These are phyloP conservation scores for Tulasnella calospora DNA, from an alignment of 768 basidiomycete species.

Conservation along the genomic window DNA sequence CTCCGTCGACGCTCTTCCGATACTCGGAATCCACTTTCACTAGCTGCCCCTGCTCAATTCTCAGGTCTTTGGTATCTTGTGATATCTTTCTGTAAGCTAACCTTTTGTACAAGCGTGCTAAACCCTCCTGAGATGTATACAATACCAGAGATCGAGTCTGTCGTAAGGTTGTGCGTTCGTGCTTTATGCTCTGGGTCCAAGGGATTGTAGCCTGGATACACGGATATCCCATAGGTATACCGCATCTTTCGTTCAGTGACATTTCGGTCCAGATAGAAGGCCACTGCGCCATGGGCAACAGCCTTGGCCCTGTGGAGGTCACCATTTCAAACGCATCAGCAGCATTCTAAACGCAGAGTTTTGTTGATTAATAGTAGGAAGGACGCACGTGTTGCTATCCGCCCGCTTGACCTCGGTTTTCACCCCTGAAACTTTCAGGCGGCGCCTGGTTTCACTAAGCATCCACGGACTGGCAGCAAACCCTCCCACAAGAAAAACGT, in stretches of 20 bases:
- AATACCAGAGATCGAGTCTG: neutral
- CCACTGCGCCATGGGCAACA: constrained; percentile 76
- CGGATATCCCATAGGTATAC: constrained; percentile 81
- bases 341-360: neutral
- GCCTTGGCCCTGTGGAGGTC: constrained; percentile 62
- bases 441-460: constrained; percentile 68
- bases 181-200: neutral
- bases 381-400: constrained; percentile 67
- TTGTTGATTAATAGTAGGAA: too few relatives aligned
- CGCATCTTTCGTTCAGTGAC: constrained; percentile 76
- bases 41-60: neutral
- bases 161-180: neutral
- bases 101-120: neutral
- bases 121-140: neutral
- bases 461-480: constrained; percentile 81
- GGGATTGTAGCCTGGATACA: constrained; percentile 39
- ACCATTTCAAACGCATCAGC: constrained; percentile 6
- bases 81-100: neutral
- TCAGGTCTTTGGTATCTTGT: neutral
- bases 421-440: constrained; percentile 51
- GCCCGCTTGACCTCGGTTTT: constrained; percentile 58
- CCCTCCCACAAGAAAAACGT: constrained; percentile 78
- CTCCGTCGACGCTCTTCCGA: neutral
- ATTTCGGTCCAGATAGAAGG: constrained; percentile 80
- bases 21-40: neutral